Evolutionary conservation across 139 green algal species (phyloP), one percentile per base, ranked within the genome.

Genomic region (Eudorina sp.): DNA sequence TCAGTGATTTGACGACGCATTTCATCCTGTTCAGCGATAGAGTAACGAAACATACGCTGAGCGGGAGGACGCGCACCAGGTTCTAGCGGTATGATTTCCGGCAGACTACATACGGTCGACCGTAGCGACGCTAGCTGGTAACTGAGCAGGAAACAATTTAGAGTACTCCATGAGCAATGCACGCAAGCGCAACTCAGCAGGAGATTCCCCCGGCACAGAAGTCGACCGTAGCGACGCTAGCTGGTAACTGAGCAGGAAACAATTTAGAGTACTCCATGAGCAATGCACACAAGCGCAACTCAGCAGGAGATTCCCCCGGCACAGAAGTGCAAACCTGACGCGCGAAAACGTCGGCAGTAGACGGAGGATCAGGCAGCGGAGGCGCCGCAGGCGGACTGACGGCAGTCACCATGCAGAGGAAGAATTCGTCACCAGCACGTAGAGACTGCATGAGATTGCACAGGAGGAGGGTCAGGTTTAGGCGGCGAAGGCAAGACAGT

Each of bases 1-100:
- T 69, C 51, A 3, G 48, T 69, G 7, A 83, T 51, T 53, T 83
- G 75, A 3, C 73, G 73, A 29, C 64, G 48, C 23, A 81, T 55
- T 43, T 81, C 73, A 3, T 64, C 73, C n/a, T 46, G 45, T 43
- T 81, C 46, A 8, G 27, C 3, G 14, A 36, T 16, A 1, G 73
- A 66, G 34, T 62, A 43, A 13, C 73, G 48, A 55, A 62, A 81
- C 27, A 53, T 58, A 27, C 73, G 73, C 16, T 81, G 41, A 1
- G 46, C 27, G 3, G 73, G 45, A 45, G 73, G 73, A 18, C 8
- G 23, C 5, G 73, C 45, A 8, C n/a, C 73, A 4, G 45, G 29
- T 43, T 81, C 46, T 11, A 81, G 31, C 27, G 73, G 73, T 1
- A 81, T 41, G 16, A 74, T n/a, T n/a, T n/a, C n/a, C n/a, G n/a